A percentile compares a stretch with the other conserved stretches of the same genome.
phyloP scores from a whole-genome alignment of 2,329 filamentous ascomycete genomes.

The Ceratocystis ficicola region DNA sequence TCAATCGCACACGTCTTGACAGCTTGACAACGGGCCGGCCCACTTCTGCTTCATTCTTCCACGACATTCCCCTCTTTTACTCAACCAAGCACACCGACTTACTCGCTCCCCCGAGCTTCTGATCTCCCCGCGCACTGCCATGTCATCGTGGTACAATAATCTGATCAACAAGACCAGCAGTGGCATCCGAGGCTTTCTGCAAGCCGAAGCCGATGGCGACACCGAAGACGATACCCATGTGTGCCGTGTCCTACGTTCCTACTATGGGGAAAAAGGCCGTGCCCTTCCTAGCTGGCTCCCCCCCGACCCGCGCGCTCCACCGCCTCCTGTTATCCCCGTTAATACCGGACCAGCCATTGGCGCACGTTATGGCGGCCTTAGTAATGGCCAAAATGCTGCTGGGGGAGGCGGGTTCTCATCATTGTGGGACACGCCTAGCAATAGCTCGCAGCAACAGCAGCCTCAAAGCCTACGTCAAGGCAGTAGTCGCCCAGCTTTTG shows the following conservation, averaged over 20 bases:
- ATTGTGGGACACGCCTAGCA: slow-evolving; percentile 43
- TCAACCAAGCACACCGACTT: not conserved
- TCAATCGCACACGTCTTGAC: not conserved
- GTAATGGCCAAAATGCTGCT: slow-evolving; percentile 28
- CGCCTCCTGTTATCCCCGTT: slow-evolving; percentile 39
- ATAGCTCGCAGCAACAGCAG: slow-evolving; percentile 25
- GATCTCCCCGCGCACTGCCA: slow-evolving; percentile 28
- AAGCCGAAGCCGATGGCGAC: slow-evolving; percentile 55
- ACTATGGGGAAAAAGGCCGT: slow-evolving; percentile 81
- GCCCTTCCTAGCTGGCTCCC: slow-evolving; percentile 79
- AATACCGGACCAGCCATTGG: slow-evolving; percentile 42
- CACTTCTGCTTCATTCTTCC: not conserved
- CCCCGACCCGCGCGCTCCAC: slow-evolving; percentile 64
- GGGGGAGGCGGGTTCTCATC: slow-evolving; percentile 38
- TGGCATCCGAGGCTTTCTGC: slow-evolving; percentile 57
- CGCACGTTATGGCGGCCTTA: slow-evolving; percentile 41
- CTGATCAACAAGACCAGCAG: slow-evolving; percentile 53
- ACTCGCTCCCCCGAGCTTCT: not conserved
- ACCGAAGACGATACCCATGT: slow-evolving; percentile 88
- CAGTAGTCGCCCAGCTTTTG: slow-evolving; percentile 24
- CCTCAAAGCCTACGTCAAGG: slow-evolving; percentile 33
- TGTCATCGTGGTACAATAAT: slow-evolving; percentile 74
- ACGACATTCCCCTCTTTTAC: not conserved
- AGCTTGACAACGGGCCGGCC: not conserved
- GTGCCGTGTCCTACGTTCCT: slow-evolving; percentile 79